A percentile compares a stretch with the other conserved stretches of the same genome.
phyloP scores from a whole-genome alignment of 352 stramenopile species.

The Phytophthora cryptogea region DNA sequence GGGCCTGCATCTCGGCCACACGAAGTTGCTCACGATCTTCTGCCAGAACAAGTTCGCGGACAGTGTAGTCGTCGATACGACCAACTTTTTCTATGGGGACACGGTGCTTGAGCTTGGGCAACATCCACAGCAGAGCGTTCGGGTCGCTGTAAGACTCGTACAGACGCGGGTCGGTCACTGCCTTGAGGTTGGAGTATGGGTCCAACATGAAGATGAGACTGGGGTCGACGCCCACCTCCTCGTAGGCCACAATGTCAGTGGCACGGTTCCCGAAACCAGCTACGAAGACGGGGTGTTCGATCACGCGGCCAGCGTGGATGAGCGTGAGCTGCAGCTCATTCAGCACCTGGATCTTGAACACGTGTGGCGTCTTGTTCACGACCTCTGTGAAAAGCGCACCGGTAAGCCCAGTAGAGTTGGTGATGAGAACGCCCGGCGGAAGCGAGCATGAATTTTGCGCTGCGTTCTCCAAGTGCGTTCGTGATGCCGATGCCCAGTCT shows the following conservation, averaged over 20 bases:
- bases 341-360: constrained; percentile 85
- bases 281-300: constrained; percentile 82
- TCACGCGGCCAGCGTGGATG: constrained; percentile 74
- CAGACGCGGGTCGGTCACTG: constrained; percentile 58
- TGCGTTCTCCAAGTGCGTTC: constrained; percentile 77
- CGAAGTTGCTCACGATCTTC: constrained; percentile 80
- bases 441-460: constrained; percentile 60
- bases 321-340: constrained; percentile 83
- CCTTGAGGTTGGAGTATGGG: constrained; percentile 76
- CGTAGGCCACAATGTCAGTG: constrained; percentile 80
- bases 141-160: constrained; percentile 86
- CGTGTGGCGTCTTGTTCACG: constrained; percentile 85
- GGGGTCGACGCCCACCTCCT: constrained; percentile 72
- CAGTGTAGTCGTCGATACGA: constrained; percentile 84
- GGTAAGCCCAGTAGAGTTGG: constrained; percentile 79
- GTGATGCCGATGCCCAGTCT: constrained; percentile 74
- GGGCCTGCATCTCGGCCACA: constrained; percentile 64
- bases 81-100: constrained; percentile 79
- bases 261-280: constrained; percentile 86
- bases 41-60: constrained; percentile 73
- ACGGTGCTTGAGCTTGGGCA: constrained; percentile 82
- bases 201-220: constrained; percentile 85
- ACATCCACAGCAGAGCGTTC: constrained; percentile 77
- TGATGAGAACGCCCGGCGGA: constrained; percentile 76
- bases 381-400: constrained; percentile 81